Base-by-base conservation (phyloP, 2,329 filamentous ascomycete species). In the Diaporthe vexans region DNA sequence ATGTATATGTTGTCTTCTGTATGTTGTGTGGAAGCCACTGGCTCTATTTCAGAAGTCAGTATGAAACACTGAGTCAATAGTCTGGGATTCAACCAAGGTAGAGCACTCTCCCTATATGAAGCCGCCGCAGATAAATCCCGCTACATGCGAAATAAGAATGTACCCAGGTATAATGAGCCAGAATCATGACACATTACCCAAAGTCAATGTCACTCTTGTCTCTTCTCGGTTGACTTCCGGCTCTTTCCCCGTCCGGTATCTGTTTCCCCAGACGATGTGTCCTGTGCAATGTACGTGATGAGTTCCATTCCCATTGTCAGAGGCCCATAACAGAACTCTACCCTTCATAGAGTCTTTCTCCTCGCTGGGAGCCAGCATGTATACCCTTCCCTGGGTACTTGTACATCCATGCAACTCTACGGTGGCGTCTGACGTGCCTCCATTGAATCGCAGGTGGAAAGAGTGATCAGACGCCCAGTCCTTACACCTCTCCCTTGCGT, bases 221-320 rank as follows among this genome's bases (percentile, higher is more conserved):
- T 57, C 54, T 57, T 57, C 54, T 57, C 21, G 29, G 29, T 57
- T n/a, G 29, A 57, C 29, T 57, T 29, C 54, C 17, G 29, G 9
- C 54, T 35, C 19, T 11, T 21, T 57, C 29, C 54, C 54, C 9
- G 54, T 57, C 9, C 54, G 54, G 54, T 57, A 57, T 35, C 19
- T 57, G 29, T 35, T 17, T n/a, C 54, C 54, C 54, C n/a, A 35
- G 10, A 6, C 2, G 9, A 57, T n/a, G 1, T 5, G 5, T 35
- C 54, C 54, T 57, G 54, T 57, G 54, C 54, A 26, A 35, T 35
- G 54, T 57, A 57, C 19, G 29, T 57, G 54, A 35, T 57, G 54
- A 35, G 29, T 57, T 57, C 54, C 54, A 57, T 35, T 19, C n/a
- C 54, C 54, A 35, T 57, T 57, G 29, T 57, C 54, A 0, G 54